Evolutionary conservation across 441 rosid genomes (phyloP), one percentile per base, ranked within the genome.

Genomic region (Metrosideros polymorpha): DNA sequence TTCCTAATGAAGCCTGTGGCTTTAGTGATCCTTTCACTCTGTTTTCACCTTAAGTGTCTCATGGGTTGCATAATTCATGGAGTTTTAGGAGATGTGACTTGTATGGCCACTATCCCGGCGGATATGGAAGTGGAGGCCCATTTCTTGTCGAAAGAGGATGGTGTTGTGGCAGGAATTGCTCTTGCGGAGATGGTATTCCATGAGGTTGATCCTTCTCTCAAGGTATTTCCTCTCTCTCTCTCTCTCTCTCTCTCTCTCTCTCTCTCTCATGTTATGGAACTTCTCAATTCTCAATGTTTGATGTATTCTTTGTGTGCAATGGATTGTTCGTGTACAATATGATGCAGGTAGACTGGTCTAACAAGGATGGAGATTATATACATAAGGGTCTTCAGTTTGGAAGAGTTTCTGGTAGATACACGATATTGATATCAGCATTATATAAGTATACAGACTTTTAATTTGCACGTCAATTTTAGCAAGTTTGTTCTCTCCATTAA

Each of bases 131-230:
- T 94, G 86, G 99, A 94, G 92, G 99, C 98, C 87, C 89, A 91
- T 92, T 98, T 98, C 93, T 90, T 98, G 89, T 98, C 96, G 0
- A 96, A 98, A 86, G 99, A 95, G 88, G 95, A 95, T 87, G 99
- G 99, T 71, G 90, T 95, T 83, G 86, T 97, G 83, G 99, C 98
- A 54, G 98, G 99, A 76, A 92, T 93, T 71, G 89, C 96, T 25
- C 94, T 96, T 83, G 96, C 98, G 57, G 98, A 94, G 85, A 91
- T 95, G 97, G 91, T 95, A 35, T 97, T 96, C 91, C 90, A 91
- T 54, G 97, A 94, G 90, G 96, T 93, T 85, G 98, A 97, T 92
- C 94, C 97, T 43, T 92, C 96, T 12, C 88, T 96, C 88, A 93
- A 92, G 97, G 99, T 97, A 91, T 61, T 27, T 22, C 32, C 32